Evolutionary conservation across 345 rosid species (phyloP), one percentile per base, ranked within the genome.

Genomic region (Passiflora organensis): DNA sequence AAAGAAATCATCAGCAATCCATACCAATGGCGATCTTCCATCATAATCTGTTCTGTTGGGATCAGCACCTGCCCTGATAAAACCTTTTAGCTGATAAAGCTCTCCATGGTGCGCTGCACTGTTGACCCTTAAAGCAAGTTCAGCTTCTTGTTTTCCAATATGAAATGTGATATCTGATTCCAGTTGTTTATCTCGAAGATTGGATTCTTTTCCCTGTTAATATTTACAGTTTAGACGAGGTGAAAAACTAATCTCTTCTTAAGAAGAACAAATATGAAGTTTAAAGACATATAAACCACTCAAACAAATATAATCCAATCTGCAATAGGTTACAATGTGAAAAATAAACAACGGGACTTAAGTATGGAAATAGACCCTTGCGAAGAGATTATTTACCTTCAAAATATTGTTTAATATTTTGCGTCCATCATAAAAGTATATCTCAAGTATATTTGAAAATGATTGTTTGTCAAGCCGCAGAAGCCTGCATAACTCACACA

Each of bases 91-190:
- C 75, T 85, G 88, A 72, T 74, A 70, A 32, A 85, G 50, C 54
- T 94, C 97, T 56, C 99, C 97, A 63, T 94, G 71, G 63, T 72
- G 85, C 67, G 96, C 88, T 50, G 93, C 85, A 72, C 65, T 89
- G 60, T 86, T 94, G 56, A 94, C 84, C 59, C 79, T 86, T 54
- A 89, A 70, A 56, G 97, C 95, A 65, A 89, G 96, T 65, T 94
- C 99, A 56, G 86, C 84, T 79, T 94, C 99, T 79, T 94, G 99
- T 76, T 78, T 89, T 48, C 80, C 89, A 34, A 94, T 89, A 59
- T 94, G 95, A 76, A 85, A 75, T 66, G 84, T 62, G 59, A 94
- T 67, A 55, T 94, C 99, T 8, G 90, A 78, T 69, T 83, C 96
- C 58, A 94, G 63, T 62, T 82, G 82, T 76, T 87, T 87, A 48